Conservation (phyloP, 306 rosid species). For the Mimosa bimucronata region DNA sequence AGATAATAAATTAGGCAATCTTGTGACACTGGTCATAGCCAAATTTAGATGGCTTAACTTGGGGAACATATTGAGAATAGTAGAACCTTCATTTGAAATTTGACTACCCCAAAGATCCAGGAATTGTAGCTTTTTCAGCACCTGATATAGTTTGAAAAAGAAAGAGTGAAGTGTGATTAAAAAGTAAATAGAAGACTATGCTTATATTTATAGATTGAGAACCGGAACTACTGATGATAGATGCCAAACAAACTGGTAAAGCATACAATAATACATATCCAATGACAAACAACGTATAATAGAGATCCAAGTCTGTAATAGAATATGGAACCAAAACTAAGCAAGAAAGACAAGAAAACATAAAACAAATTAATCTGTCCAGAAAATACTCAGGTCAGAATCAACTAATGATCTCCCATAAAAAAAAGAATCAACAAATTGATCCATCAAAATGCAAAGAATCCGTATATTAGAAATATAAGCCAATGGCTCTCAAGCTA, state of each 20-base stretch:
- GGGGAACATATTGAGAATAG: conserved; percentile 62
- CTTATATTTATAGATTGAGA: conserved; percentile 15
- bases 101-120: conserved; percentile 94
- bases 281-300: conserved; percentile 8
- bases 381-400: conserved; percentile 7
- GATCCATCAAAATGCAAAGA: conserved; percentile 14
- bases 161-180: conserved; percentile 13
- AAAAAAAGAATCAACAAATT: no score
- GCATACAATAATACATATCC: neutral
- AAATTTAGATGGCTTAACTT: conserved; percentile 76
- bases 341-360: conserved; percentile 18
- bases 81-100: conserved; percentile 74
- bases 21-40: conserved; percentile 81
- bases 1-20: conserved; percentile 64
- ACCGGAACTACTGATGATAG: conserved; percentile 16
- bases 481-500: neutral
- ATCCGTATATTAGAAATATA: conserved; percentile 4
- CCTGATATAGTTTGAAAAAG: conserved; percentile 44
- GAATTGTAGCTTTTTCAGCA: conserved; percentile 66
- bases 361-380: neutral
- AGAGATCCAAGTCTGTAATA: neutral
- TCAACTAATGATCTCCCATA: no score
- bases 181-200: conserved; percentile 2
- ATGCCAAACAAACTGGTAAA: conserved; percentile 7
- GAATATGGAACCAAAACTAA: conserved; percentile 14